Evolutionary conservation across 768 basidiomycete genomes (phyloP), one percentile per base, ranked within the genome.

Genomic region (Daedaleopsis sinensis): DNA sequence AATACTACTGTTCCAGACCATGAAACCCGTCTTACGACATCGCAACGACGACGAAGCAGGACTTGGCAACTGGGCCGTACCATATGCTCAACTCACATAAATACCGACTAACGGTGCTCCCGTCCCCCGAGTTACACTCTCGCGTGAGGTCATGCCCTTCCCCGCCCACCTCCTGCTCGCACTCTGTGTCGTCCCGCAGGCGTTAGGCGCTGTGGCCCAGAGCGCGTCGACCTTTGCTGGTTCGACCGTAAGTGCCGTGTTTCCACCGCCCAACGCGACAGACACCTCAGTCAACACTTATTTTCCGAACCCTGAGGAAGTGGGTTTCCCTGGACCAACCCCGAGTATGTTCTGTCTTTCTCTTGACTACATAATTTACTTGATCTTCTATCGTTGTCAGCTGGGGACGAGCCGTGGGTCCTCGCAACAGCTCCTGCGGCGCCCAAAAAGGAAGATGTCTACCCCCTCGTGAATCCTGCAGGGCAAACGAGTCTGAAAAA

Each of bases 241-340:
- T 1, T 70, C 78, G 2, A 78, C 80, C 0, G 67, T 72, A 9
- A 76, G 76, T 1, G 78, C 77, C 38, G 64, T 73, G 10, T 83
- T 77, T 52, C 82, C 82, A 7, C 81, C 80, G 27, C 65, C 76
- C 10, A 71, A 70, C 47, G 76, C 72, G 27, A 76, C 79, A 11
- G 52, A 55, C 47, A 69, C 75, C 15, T 74, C 75, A 1, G 46
- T 72, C 54, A 70, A 71, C 50, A 54, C 74, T 18, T 71, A 74
- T 65, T 84, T 84, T 59, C 79, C 80, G 0, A 74, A 77, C 61
- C 76, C 68, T 13, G 69, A 71, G 13, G 69, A 78, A 46, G 78
- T 84, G 11, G 81, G 81, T n/a, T 79, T 78, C 61, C 58, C 78
- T 24, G 82, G 82, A 5, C 74, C 82, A 16, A 83, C 82, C 3